Conservation (phyloP, 192 early-diverging fungal genomes). For the Mortierella alpina region DNA sequence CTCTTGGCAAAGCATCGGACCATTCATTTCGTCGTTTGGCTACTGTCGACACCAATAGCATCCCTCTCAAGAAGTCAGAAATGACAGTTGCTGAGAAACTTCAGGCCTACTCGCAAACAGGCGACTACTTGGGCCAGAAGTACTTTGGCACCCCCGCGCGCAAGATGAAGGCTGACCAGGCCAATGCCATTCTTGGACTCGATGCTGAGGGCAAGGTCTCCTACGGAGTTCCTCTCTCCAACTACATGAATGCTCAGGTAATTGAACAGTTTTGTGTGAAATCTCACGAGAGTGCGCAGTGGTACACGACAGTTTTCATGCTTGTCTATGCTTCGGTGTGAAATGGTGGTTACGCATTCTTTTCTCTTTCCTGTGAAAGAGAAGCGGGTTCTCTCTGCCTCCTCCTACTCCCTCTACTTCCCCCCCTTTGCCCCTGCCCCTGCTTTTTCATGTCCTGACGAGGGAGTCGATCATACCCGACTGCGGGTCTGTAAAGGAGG, state of each 20-base stretch:
- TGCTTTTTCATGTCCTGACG: no score
- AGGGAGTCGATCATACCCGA: no score
- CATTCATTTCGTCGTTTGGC: slow-evolving; percentile 1
- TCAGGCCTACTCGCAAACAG: slow-evolving; percentile 71
- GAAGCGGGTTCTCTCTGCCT: no score
- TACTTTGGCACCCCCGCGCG: slow-evolving; percentile 67
- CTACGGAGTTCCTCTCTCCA: slow-evolving; percentile 84
- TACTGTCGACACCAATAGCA: slow-evolving; percentile 29
- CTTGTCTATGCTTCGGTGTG: no score
- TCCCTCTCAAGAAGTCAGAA: slow-evolving; percentile 73
- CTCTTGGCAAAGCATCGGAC: background rate
- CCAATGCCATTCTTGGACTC: slow-evolving; percentile 54
- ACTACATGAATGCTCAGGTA: slow-evolving; percentile 94
- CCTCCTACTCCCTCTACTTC: no score
- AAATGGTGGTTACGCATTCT: no score
- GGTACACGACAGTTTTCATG: no score
- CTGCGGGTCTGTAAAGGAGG: no score
- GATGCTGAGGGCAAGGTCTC: slow-evolving; percentile 66
- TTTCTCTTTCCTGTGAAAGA: no score
- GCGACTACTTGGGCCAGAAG: slow-evolving; percentile 79
- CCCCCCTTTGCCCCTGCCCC: no score
- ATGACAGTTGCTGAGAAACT: slow-evolving; percentile 71
- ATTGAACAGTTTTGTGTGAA: background rate
- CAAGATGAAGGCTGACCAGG: slow-evolving; percentile 53
- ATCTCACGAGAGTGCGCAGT: no score